Evolutionary conservation across 805 yeast genomes (phyloP).

Genomic region (Saccharomyces jurei): DNA sequence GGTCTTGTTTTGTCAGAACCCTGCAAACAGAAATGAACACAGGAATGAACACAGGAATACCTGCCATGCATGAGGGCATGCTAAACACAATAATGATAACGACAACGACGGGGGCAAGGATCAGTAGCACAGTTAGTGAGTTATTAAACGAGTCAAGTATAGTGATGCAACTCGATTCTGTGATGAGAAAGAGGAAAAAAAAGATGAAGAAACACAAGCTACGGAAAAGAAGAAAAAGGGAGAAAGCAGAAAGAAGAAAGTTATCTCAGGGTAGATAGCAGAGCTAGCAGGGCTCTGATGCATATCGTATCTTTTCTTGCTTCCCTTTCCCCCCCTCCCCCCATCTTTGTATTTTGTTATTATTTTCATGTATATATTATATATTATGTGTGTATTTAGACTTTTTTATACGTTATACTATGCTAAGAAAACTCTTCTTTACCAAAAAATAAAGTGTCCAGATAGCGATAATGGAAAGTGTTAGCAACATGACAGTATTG

Average conservation of each 20-base stretch:
- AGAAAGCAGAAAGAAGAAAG: constrained; percentile 72
- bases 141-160: background rate
- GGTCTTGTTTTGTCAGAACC: background rate
- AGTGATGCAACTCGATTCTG: constrained; percentile 50
- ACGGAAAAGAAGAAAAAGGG: constrained; percentile 93
- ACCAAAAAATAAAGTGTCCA: constrained; percentile 6
- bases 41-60: background rate
- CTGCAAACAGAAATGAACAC: background rate
- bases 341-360: background rate
- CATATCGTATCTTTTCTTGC: background rate
- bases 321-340: background rate
- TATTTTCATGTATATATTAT: constrained; percentile 7
- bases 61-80: constrained; percentile 1
- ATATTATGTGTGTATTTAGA: constrained; percentile 1
- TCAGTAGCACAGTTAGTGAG: background rate
- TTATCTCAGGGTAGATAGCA: constrained; percentile 37
- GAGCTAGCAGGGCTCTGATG: background rate
- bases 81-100: background rate
- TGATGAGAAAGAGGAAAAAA: constrained; percentile 74
- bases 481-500: constrained; percentile 2
- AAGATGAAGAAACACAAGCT: constrained; percentile 97
- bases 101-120: background rate
- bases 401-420: background rate
- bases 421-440: constrained; percentile 7
- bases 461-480: constrained; percentile 6